Evolutionary conservation across 768 basidiomycete genomes (phyloP), one percentile per base, ranked within the genome.

Genomic region (Boletus pseudopeckii): DNA sequence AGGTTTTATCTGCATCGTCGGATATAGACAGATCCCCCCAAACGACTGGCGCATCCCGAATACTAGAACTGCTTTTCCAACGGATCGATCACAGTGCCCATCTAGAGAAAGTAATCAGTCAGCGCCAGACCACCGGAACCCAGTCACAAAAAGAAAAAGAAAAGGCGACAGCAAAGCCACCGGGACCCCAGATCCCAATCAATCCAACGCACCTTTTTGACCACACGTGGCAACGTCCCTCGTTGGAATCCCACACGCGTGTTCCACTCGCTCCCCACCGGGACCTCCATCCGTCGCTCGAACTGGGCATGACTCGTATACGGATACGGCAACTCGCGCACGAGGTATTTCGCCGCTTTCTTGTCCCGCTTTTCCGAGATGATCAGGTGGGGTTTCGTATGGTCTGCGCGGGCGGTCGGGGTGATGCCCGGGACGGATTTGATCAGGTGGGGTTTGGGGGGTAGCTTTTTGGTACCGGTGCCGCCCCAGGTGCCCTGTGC

Each of bases 351-450:
- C 15, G 83, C 75, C 0, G 91, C 94, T 69, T 97, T 97, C 74
- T 92, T 92, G 74, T 98, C 96, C 54, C 86, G 85, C 72, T 88
- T 92, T 72, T 99, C 96, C 2, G 92, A 93, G 63, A 99, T 90
- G 75, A 99, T 97, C 65, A 98, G 82, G 67, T 97, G 87, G 11
- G 85, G 79, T 65, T 92, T 92, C 56, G 78, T 77, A 63, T 85
- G 86, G 70, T 99, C 97, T 14, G 88, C 86, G 41, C 97, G 90
- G 45, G 84, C 74, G 17, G 77, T 75, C 0, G 91, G 88, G 58
- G 87, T 84, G 58, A 98, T 76, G 15, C 96, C 95, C 0, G 90
- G 81, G 26, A 92, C 73, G 63, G 87, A 86, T 65, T 92, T 92
- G 68, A 95, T 80, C 50, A 88, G 79, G 54, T 87, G 78, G 24